Conservation (phyloP, 306 rosid genomes). For the Cicer yamashitae region DNA sequence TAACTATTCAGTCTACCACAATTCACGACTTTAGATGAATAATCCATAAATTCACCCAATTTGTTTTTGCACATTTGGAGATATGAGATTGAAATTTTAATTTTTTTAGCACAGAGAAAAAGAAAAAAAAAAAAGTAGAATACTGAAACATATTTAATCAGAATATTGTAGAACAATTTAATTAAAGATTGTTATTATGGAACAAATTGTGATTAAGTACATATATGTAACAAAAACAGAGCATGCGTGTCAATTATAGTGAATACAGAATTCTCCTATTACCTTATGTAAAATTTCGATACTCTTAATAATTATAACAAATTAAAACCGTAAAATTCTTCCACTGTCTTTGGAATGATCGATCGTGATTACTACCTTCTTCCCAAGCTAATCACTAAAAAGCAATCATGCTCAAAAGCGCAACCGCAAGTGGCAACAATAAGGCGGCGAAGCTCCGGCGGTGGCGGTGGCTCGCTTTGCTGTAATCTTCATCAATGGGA, state of each 20-base stretch:
- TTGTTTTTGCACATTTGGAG: not conserved
- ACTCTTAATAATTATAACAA: slow-evolving; percentile 2
- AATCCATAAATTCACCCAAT: not conserved
- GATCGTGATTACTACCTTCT: slow-evolving; percentile 30
- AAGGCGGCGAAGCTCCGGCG: slow-evolving; percentile 26
- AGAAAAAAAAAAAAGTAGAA: not conserved
- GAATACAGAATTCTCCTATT: slow-evolving; percentile 33
- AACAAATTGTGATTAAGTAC: slow-evolving; percentile 31
- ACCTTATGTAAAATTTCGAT: slow-evolving; percentile 30
- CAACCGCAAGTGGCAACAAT: slow-evolving; percentile 41
- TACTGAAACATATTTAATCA: not conserved
- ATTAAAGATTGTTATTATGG: slow-evolving; percentile 34
- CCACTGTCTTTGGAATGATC: slow-evolving; percentile 31
- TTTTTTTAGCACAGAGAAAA: not conserved
- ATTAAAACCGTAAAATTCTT: slow-evolving; percentile 32
- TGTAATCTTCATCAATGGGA: slow-evolving; percentile 54
- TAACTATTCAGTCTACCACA: too few relatives aligned
- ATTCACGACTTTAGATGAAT: too few relatives aligned
- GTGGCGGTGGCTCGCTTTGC: slow-evolving; percentile 22
- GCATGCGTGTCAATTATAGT: not conserved
- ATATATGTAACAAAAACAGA: slow-evolving; percentile 3
- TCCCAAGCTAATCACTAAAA: slow-evolving; percentile 37
- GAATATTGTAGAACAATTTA: not conserved
- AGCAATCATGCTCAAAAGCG: slow-evolving; percentile 24
- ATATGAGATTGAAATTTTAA: slow-evolving; percentile 13